Evolutionary conservation across 192 early-diverging fungal genomes (phyloP).

Genomic region (Rhizophagus prolifer): DNA sequence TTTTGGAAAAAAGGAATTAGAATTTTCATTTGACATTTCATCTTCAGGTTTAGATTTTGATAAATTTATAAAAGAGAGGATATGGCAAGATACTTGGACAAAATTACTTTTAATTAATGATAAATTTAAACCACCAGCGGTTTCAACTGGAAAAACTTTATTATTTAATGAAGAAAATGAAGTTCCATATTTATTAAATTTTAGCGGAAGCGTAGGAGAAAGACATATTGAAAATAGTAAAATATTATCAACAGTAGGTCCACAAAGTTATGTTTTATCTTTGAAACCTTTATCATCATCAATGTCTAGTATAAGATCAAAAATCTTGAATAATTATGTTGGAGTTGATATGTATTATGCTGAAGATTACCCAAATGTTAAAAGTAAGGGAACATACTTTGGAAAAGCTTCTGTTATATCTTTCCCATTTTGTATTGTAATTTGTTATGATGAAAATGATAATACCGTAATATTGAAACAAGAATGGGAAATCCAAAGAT

Average conservation of each 20-base stretch:
- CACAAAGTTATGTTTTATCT: slow-evolving; percentile 45
- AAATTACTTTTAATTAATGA: slow-evolving; percentile 57
- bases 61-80: slow-evolving; percentile 48
- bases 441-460: slow-evolving; percentile 64
- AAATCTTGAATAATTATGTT: slow-evolving; percentile 49
- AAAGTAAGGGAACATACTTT: slow-evolving; percentile 55
- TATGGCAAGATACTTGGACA: slow-evolving; percentile 75
- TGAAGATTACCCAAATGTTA: slow-evolving; percentile 42
- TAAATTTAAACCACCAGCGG: slow-evolving; percentile 55
- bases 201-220: slow-evolving; percentile 62
- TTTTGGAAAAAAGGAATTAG: slow-evolving; percentile 38
- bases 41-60: slow-evolving; percentile 42
- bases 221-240: slow-evolving; percentile 66
- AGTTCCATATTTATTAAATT: slow-evolving; percentile 68
- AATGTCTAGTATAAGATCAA: slow-evolving; percentile 31
- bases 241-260: slow-evolving; percentile 56
- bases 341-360: slow-evolving; percentile 70
- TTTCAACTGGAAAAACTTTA: slow-evolving; percentile 51
- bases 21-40: slow-evolving; percentile 50
- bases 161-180: slow-evolving; percentile 51
- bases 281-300: slow-evolving; percentile 41
- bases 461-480: slow-evolving; percentile 48
- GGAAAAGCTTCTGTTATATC: slow-evolving; percentile 62
- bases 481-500: slow-evolving; percentile 52
- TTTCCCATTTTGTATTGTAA: slow-evolving; percentile 66